phyloP scores from a whole-genome alignment of 371 early-diverging fungal species.

The Thermomucor indicae-seudaticae region DNA sequence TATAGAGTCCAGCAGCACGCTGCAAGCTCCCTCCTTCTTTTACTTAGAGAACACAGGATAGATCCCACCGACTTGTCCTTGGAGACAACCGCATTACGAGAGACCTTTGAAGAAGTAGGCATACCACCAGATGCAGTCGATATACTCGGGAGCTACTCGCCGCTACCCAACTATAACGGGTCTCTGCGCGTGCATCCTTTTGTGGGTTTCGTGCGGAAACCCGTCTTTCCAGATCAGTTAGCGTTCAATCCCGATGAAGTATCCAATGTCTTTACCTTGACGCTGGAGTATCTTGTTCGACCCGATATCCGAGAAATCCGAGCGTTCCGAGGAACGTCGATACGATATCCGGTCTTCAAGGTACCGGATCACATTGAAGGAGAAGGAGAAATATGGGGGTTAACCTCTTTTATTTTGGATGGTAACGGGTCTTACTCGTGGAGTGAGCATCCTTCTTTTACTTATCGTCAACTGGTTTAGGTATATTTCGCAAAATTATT shows the following conservation, averaged over 20 bases:
- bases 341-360: conserved; percentile 61
- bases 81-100: conserved; percentile 74
- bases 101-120: conserved; percentile 83
- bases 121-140: conserved; percentile 46
- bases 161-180: conserved; percentile 62
- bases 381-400: conserved; percentile 71
- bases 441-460: background rate
- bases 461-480: conserved; percentile 8
- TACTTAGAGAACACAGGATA: conserved; percentile 3
- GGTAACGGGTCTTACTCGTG: conserved; percentile 19
- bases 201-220: conserved; percentile 58
- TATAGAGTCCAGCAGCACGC: conserved; percentile 15
- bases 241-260: conserved; percentile 68
- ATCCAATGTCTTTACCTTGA: conserved; percentile 63
- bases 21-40: background rate
- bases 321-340: conserved; percentile 56
- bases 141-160: conserved; percentile 62
- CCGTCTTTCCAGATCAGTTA: conserved; percentile 21
- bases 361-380: conserved; percentile 47
- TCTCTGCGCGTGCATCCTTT: conserved; percentile 73
- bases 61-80: conserved; percentile 55
- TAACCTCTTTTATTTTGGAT: conserved; percentile 79
- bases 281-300: conserved; percentile 60
- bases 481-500: conserved; percentile 32
- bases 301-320: conserved; percentile 39